These are phyloP conservation scores for Suillus americanus DNA, from an alignment of 768 basidiomycete species.

Conservation along the genomic window DNA sequence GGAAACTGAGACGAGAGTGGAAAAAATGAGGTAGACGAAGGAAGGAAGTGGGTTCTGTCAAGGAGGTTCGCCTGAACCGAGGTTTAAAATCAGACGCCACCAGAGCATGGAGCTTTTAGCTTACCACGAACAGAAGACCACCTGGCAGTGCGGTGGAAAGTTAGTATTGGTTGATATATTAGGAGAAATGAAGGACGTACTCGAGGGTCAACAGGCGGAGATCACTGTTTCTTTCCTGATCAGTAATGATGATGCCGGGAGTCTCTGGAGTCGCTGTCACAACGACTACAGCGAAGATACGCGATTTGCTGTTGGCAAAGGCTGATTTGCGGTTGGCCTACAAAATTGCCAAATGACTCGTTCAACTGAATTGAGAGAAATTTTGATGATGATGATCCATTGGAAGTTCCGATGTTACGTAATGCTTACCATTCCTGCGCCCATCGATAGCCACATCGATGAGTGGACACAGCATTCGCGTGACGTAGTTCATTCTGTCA, in stretches of 20 bases:
- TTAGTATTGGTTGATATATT: conserved; percentile 12
- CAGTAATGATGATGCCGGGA: conserved; percentile 60
- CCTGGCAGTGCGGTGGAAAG: conserved; percentile 40
- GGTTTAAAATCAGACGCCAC: conserved; percentile 18
- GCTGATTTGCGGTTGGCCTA: conserved; percentile 18
- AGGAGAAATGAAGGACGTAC: conserved; percentile 42
- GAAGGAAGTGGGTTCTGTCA: conserved; percentile 43
- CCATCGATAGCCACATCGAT: no score
- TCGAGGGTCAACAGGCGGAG: conserved; percentile 81
- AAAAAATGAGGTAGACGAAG: conserved; percentile 6
- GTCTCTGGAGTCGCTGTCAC: conserved; percentile 41
- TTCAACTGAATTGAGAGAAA: neutral
- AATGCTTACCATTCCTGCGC: no score
- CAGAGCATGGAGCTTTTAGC: conserved; percentile 25
- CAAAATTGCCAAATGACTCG: conserved; percentile 20
- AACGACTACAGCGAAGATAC: conserved; percentile 24
- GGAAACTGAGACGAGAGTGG: conserved; percentile 9
- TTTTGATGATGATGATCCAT: conserved; percentile 19
- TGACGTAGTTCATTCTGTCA: conserved; percentile 3
- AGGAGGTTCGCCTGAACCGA: conserved; percentile 71
- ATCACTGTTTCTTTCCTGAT: conserved; percentile 75
- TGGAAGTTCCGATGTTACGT: conserved; percentile 5
- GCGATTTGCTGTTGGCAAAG: conserved; percentile 6
- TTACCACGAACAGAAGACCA: conserved; percentile 78
- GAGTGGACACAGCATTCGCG: neutral